Evolutionary conservation across 371 early-diverging fungal species (phyloP), one percentile per base, ranked within the genome.

Genomic region (Mortierella sp.): DNA sequence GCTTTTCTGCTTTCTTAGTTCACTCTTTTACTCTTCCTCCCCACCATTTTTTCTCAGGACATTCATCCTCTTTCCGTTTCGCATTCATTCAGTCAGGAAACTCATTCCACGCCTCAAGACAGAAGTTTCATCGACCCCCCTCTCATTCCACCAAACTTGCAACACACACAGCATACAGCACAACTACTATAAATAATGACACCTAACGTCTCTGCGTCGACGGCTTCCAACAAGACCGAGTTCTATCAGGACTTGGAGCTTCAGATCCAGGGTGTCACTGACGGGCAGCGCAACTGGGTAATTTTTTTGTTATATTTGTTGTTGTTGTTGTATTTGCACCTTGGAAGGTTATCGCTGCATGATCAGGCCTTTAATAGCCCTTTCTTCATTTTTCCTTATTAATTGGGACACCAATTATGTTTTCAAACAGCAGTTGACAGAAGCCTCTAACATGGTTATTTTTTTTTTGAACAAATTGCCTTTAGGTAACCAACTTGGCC

Each of bases 401-500:
- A 65, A 34, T 31, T 24, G 6, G 16, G 52, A 16, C 13, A 1
- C 28, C 38, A 48, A 21, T 42, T 26, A 26, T n/a, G 21, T 50
- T 21, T 34, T 47, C 31, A 50, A 16, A 16, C 65, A 31, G 44
- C 45, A 68, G 48, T 48, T 21, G 24, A 52, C 16, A 24, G 0
- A 38, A 26, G 28, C 9, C 24, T 50, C 28, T 24, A 2, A 73
- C 11, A n/a, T 5, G 48, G 34, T 38, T 38, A 38, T 38, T 38
- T 1, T 38, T 38, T 1, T 38, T 38, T n/a, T n/a, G n/a, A n/a
- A n/a, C 42, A 38, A 38, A 38, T 3, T 38, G 42, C 42, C 42
- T 38, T 14, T 77, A 90, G 90, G 90, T 93, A 6, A 93, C 97
- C 34, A 97, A 97, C 89, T 90, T 96, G 4, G 94, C 97, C 52